These are phyloP conservation scores for Mycosphaerella arachidis DNA, from an alignment of 2,329 filamentous ascomycete species.

Conservation along the genomic window DNA sequence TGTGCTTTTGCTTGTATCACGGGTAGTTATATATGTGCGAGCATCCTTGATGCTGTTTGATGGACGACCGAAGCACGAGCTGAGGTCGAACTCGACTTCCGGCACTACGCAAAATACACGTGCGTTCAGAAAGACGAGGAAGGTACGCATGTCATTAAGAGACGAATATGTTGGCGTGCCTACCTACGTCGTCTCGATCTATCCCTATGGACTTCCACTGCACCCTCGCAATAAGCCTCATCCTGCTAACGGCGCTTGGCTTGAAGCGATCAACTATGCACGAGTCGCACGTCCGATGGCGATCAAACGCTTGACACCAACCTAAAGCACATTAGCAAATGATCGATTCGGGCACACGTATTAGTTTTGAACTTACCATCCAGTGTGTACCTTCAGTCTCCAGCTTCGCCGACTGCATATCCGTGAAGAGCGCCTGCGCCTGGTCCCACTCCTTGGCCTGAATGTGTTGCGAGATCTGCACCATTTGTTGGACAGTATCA, in stretches of 20 bases:
- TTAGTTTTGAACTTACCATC: slow-evolving; percentile 42
- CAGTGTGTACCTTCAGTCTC: slow-evolving; percentile 47
- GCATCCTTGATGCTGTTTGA: neutral
- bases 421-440: slow-evolving; percentile 41
- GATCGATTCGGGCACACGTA: neutral
- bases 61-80: neutral
- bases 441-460: slow-evolving; percentile 43
- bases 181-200: neutral
- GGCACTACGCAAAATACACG: neutral
- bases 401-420: slow-evolving; percentile 45
- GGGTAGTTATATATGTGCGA: neutral
- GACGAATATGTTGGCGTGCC: neutral
- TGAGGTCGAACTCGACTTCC: neutral
- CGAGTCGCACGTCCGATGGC: slow-evolving; percentile 36
- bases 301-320: slow-evolving; percentile 38
- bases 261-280: neutral
- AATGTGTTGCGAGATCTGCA: slow-evolving; percentile 47
- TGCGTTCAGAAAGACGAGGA: neutral
- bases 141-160: neutral
- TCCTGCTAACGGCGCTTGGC: neutral
- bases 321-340: slow-evolving; percentile 22
- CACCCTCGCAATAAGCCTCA: neutral
- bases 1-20: neutral
- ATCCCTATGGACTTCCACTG: neutral
- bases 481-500: slow-evolving; percentile 66